Conservation (phyloP, 208 protist species). For the Leishmania braziliensis region DNA sequence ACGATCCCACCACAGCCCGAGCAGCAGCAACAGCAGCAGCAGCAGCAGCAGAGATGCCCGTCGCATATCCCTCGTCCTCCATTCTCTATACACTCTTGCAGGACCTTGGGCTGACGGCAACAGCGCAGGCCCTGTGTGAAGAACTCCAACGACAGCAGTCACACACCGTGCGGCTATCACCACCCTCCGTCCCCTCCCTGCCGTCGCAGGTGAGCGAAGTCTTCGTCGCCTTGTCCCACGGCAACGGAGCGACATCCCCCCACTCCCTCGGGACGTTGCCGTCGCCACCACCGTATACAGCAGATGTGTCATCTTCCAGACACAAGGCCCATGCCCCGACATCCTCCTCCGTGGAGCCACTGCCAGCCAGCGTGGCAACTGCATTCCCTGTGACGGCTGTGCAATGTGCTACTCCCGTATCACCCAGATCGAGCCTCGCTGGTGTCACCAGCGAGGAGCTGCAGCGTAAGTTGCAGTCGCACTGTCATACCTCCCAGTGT, state of each 20-base stretch:
- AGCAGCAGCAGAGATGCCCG: neutral
- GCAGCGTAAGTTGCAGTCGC: constrained; percentile 8
- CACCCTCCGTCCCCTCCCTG: constrained; percentile 1
- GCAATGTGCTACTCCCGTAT: neutral
- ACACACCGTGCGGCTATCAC: neutral
- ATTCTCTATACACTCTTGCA: constrained; percentile 49
- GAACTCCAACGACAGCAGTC: constrained; percentile 38
- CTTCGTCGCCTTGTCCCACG: neutral
- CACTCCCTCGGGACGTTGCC: neutral
- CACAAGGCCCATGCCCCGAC: neutral
- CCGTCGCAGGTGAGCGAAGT: constrained; percentile 8
- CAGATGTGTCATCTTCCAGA: neutral
- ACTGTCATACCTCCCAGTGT: neutral
- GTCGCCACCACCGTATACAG: neutral
- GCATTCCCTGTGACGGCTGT: neutral
- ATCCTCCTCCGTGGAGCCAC: neutral
- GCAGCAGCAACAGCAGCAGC: neutral
- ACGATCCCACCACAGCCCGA: neutral
- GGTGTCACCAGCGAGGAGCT: neutral
- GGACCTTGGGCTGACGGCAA: constrained; percentile 55
- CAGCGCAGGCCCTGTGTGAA: constrained; percentile 45
- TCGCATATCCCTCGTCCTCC: constrained; percentile 14
- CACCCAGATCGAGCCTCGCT: neutral
- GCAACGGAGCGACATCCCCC: neutral
- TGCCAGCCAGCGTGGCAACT: neutral